Evolutionary conservation across 495 filamentous ascomycete species (phyloP).

Genomic region (Lophiostoma macrostomum): DNA sequence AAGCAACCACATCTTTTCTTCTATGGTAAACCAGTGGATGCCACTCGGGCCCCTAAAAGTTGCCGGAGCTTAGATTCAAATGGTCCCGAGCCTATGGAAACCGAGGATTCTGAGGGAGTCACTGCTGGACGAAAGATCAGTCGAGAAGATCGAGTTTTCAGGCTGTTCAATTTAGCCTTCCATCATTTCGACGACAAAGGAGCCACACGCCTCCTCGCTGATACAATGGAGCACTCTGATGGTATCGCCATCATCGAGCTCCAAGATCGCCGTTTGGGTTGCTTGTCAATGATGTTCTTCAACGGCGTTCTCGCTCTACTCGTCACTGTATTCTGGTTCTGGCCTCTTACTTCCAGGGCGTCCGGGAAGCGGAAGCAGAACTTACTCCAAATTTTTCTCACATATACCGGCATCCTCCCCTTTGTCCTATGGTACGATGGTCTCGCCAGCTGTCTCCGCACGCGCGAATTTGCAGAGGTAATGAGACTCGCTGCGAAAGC

Average conservation of each 20-base stretch:
- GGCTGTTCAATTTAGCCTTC: conserved; percentile 70
- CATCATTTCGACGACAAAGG: conserved; percentile 69
- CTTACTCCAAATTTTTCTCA: conserved; percentile 41
- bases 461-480: conserved; percentile 63
- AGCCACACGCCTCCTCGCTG: conserved; percentile 56
- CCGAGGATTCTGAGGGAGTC: not conserved
- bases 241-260: conserved; percentile 75
- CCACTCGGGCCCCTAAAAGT: conserved; percentile 49
- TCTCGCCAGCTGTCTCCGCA: conserved; percentile 60
- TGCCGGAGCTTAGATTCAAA: conserved; percentile 43
- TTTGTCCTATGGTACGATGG: conserved; percentile 66
- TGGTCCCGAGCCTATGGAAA: too few relatives aligned
- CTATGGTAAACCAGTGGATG: conserved; percentile 59
- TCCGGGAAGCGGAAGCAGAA: conserved; percentile 49
- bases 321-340: conserved; percentile 57
- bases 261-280: conserved; percentile 56
- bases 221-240: conserved; percentile 60
- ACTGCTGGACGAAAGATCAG: not conserved
- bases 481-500: conserved; percentile 47
- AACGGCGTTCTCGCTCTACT: conserved; percentile 51
- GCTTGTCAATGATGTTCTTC: conserved; percentile 53
- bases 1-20: conserved; percentile 54
- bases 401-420: conserved; percentile 48
- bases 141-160: conserved; percentile 46
- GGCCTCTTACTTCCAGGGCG: not conserved